phyloP scores from a whole-genome alignment of 495 filamentous ascomycete genomes.

The Trypethelium eluteriae region DNA sequence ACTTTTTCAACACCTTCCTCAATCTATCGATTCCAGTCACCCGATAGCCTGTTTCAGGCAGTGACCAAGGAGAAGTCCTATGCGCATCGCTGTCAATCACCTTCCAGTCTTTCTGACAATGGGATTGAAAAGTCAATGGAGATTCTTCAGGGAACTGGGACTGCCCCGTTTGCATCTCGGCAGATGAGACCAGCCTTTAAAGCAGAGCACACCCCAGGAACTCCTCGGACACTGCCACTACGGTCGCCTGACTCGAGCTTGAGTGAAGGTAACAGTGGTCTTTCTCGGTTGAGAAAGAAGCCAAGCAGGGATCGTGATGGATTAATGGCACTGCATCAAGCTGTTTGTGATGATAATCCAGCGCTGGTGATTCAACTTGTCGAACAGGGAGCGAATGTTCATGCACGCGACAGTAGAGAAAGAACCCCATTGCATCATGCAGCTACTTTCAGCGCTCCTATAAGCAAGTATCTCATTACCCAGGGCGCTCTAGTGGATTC shows the following conservation, averaged over 20 bases:
- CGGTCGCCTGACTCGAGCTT: not conserved
- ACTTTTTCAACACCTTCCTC: not conserved
- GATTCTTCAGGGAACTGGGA: not conserved
- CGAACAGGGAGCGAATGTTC: not conserved
- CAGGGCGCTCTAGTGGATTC: constrained; percentile 15
- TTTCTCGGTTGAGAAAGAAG: not conserved
- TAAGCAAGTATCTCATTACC: constrained; percentile 12
- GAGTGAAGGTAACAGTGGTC: not conserved
- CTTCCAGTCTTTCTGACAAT: not conserved
- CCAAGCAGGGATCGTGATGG: not conserved
- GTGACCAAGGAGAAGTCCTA: not conserved
- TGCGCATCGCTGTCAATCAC: not conserved
- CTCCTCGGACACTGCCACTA: too few relatives aligned
- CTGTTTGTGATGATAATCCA: not conserved
- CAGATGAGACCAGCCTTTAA: too few relatives aligned
- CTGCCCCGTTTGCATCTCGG: not conserved
- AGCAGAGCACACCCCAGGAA: too few relatives aligned
- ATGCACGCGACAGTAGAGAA: not conserved
- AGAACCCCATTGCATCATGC: not conserved
- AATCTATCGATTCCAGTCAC: not conserved
- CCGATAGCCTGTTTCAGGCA: not conserved
- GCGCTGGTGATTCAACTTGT: not conserved
- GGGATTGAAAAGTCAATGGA: not conserved
- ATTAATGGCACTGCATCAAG: not conserved
- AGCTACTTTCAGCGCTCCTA: not conserved